phyloP scores from a whole-genome alignment of 2,329 filamentous ascomycete genomes.

The Colletotrichum sublineola region DNA sequence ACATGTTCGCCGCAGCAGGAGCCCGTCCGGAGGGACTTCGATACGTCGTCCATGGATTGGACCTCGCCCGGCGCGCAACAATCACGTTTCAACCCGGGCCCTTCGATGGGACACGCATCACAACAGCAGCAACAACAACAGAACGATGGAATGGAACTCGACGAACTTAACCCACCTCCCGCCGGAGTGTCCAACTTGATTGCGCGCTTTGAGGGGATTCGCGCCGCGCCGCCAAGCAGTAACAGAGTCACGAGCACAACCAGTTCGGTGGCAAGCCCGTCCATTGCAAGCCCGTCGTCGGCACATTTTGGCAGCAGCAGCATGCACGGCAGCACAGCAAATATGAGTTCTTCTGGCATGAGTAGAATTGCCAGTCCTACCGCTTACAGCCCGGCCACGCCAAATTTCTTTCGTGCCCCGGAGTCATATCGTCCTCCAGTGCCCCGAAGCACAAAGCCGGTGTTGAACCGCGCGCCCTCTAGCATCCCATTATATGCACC shows the following conservation, averaged over 20 bases:
- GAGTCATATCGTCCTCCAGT: conserved; percentile 50
- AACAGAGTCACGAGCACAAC: conserved; percentile 48
- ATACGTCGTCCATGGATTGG: conserved; percentile 54
- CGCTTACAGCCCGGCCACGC: conserved; percentile 45
- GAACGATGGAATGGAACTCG: conserved; percentile 42
- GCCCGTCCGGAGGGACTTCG: conserved; percentile 26
- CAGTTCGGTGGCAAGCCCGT: conserved; percentile 43
- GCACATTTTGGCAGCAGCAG: conserved; percentile 48
- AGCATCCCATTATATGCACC: conserved; percentile 41
- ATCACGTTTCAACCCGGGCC: conserved; percentile 39
- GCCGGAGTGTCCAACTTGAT: conserved; percentile 55
- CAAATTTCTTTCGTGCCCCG: conserved; percentile 35
- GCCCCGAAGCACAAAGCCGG: conserved; percentile 56
- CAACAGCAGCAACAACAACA: conserved; percentile 19
- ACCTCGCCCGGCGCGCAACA: conserved; percentile 50
- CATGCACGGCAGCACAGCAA: conserved; percentile 47
- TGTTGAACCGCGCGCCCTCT: conserved; percentile 45
- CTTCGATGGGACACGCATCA: conserved; percentile 22
- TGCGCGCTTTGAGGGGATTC: conserved; percentile 56
- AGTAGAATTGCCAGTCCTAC: conserved; percentile 51
- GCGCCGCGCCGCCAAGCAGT: conserved; percentile 51
- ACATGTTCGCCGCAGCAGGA: conserved; percentile 43
- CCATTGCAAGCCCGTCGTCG: conserved; percentile 45
- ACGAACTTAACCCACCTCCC: conserved; percentile 34
- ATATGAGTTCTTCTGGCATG: conserved; percentile 34